phyloP scores from a whole-genome alignment of 306 rosid genomes.

The Cucumis cinereus region DNA sequence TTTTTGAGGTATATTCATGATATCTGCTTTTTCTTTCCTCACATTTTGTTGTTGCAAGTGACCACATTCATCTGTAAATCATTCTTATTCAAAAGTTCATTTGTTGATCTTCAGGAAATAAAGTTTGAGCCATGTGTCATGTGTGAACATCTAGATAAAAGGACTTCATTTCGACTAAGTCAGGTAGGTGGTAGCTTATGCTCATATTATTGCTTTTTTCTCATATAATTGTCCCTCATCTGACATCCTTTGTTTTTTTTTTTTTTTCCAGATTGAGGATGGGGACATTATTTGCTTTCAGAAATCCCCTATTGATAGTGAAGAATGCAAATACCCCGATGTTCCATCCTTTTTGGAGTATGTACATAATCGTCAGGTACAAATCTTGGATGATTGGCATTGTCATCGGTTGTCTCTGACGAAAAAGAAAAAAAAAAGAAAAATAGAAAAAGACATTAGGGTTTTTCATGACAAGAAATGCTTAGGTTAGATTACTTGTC shows the following conservation, averaged over 20 bases:
- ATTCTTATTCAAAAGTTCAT: conserved; percentile 1
- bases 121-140: conserved; percentile 72
- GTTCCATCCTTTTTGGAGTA: conserved; percentile 80
- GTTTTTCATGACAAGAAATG: neutral
- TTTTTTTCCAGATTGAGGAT: conserved; percentile 62
- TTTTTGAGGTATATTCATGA: conserved; percentile 53
- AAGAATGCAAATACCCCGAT: conserved; percentile 50
- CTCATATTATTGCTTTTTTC: neutral
- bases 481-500: neutral
- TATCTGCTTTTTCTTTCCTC: neutral
- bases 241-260: neutral
- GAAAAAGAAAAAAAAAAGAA: no score
- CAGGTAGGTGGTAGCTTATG: conserved; percentile 36
- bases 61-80: neutral
- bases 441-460: neutral
- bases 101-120: conserved; percentile 48
- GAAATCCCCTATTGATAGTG: conserved; percentile 33
- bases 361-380: conserved; percentile 89
- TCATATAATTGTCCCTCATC: neutral
- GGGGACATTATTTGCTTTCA: conserved; percentile 95
- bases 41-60: neutral
- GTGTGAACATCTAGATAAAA: conserved; percentile 70
- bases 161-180: conserved; percentile 41
- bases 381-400: neutral
- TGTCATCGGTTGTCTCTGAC: neutral